Conservation (phyloP, 164 flowering plant species). For the Houttuynia cordata region DNA sequence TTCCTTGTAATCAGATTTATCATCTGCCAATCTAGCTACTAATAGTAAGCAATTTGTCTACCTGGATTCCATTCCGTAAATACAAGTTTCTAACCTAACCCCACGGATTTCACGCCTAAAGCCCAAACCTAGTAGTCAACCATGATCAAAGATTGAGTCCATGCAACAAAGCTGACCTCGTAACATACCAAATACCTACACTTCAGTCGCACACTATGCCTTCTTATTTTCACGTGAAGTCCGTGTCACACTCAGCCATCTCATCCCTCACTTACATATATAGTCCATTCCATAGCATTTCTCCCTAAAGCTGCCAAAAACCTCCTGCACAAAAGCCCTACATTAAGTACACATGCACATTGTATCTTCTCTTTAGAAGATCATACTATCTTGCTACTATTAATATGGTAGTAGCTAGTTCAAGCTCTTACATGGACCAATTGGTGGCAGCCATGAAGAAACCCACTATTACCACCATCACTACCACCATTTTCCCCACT, state of each 20-base stretch:
- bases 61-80: no score
- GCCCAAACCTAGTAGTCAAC: not conserved
- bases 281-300: not conserved
- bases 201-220: not conserved
- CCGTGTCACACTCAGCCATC: not conserved
- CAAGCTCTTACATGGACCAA: not conserved
- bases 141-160: not conserved
- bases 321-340: not conserved
- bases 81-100: not conserved
- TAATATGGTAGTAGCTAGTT: not conserved
- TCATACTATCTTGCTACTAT: no score
- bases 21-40: no score
- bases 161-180: not conserved
- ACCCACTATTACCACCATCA: not conserved
- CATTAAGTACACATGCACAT: not conserved
- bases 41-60: no score
- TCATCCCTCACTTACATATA: not conserved
- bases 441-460: slow-evolving; percentile 4
- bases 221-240: not conserved
- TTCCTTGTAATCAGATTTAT: no score
- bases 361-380: no score
- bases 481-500: not conserved
- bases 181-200: no score
- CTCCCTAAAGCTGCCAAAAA: not conserved
- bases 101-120: slow-evolving; percentile 2